These are phyloP conservation scores for Porphyrellus cyaneotinctus DNA, from an alignment of 768 basidiomycete genomes.

Conservation along the genomic window DNA sequence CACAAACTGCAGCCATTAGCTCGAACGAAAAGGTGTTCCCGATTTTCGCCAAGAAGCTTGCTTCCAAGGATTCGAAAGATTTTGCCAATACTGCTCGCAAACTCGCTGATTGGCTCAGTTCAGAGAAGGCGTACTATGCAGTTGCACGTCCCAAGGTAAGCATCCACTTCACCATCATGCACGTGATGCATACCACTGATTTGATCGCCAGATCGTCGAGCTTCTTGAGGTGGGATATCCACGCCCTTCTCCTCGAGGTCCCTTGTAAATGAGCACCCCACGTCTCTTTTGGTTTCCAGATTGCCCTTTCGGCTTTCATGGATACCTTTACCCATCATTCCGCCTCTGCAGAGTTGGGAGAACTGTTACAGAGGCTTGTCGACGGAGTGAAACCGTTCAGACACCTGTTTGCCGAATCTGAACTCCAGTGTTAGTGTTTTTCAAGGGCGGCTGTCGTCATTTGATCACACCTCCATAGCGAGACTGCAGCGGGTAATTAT, in stretches of 20 bases:
- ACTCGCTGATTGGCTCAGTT: constrained; percentile 42
- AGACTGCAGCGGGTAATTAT: constrained; percentile 18
- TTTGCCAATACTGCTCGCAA: constrained; percentile 30
- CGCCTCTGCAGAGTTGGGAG: constrained; percentile 1
- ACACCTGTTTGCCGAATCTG: constrained; percentile 18
- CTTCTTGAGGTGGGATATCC: constrained; percentile 42
- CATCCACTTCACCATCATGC: neutral
- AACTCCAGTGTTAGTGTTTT: constrained; percentile 21
- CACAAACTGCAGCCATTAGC: constrained; percentile 18
- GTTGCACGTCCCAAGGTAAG: constrained; percentile 47
- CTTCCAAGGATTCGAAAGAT: constrained; percentile 24
- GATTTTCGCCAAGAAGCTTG: constrained; percentile 32
- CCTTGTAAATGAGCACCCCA: neutral
- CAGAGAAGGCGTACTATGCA: constrained; percentile 50
- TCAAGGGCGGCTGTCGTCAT: neutral
- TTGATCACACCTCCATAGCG: constrained; percentile 9
- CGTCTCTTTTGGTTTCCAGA: constrained; percentile 15
- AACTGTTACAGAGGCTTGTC: constrained; percentile 18
- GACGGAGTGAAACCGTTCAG: constrained; percentile 18
- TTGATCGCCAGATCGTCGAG: constrained; percentile 40
- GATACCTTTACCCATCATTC: constrained; percentile 6
- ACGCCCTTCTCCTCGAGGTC: neutral
- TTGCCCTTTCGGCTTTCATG: constrained; percentile 18
- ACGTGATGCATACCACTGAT: constrained; percentile 1
- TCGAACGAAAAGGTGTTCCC: constrained; percentile 38